phyloP scores from a whole-genome alignment of 352 stramenopile genomes.

The Phytophthora rubi region DNA sequence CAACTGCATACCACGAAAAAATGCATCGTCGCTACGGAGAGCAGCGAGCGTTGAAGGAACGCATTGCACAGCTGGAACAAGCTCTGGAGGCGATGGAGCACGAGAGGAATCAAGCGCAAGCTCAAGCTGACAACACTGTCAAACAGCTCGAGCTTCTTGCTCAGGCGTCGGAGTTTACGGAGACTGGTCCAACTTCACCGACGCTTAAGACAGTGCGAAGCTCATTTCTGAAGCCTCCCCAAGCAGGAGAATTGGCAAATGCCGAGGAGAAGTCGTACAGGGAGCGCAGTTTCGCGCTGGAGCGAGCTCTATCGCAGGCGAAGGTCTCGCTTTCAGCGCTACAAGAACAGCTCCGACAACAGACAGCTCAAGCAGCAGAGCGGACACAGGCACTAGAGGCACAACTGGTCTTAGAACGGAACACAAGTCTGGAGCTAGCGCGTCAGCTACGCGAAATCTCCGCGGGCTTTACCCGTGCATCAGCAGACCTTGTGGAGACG shows the following conservation, averaged over 20 bases:
- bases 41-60: conserved; percentile 57
- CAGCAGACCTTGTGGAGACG: conserved; percentile 57
- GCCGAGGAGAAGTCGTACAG: conserved; percentile 51
- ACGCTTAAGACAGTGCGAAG: conserved; percentile 12
- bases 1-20: conserved; percentile 66
- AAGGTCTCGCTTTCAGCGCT: conserved; percentile 48
- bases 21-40: conserved; percentile 80
- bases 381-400: conserved; percentile 53
- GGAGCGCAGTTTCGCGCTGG: conserved; percentile 61
- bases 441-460: conserved; percentile 61
- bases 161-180: conserved; percentile 7
- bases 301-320: conserved; percentile 50
- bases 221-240: conserved; percentile 13
- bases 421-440: conserved; percentile 51
- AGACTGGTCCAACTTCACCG: conserved; percentile 9
- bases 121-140: conserved; percentile 15
- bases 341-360: conserved; percentile 38
- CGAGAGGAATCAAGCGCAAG: conserved; percentile 49
- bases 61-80: conserved; percentile 51
- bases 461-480: conserved; percentile 44
- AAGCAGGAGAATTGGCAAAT: conserved; percentile 21
- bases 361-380: conserved; percentile 37
- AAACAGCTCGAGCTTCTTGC: conserved; percentile 29
- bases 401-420: conserved; percentile 59
- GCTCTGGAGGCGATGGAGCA: conserved; percentile 40